Evolutionary conservation across 331 rosid genomes (phyloP).

Genomic region (Erythrophleum ivorense): DNA sequence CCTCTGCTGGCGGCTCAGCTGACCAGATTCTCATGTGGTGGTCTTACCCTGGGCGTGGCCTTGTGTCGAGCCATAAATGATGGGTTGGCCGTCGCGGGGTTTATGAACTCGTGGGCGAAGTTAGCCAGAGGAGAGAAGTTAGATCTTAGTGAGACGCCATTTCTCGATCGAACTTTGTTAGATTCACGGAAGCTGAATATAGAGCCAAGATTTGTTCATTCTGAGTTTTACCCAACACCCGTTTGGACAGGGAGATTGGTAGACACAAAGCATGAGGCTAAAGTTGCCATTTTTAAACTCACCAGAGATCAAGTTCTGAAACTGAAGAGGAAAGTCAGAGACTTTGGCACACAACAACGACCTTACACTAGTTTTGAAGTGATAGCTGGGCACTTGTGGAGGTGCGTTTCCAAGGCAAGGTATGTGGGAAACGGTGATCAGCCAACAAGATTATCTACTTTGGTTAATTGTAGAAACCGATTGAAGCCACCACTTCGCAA

Average conservation of each 20-base stretch:
- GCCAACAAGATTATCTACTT: slow-evolving; percentile 36
- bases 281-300: slow-evolving; percentile 22
- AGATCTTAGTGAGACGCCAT: neutral
- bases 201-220: slow-evolving; percentile 40
- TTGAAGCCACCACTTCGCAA: slow-evolving; percentile 39
- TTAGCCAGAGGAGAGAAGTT: slow-evolving; percentile 33
- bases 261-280: neutral
- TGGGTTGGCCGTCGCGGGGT: slow-evolving; percentile 19
- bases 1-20: slow-evolving; percentile 45
- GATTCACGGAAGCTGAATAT: slow-evolving; percentile 2
- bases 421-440: slow-evolving; percentile 29
- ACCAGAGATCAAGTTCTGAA: slow-evolving; percentile 35
- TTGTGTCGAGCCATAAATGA: slow-evolving; percentile 35
- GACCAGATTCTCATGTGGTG: slow-evolving; percentile 39
- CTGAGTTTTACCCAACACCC: slow-evolving; percentile 44
- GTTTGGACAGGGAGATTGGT: slow-evolving; percentile 22
- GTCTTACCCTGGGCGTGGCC: slow-evolving; percentile 26
- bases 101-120: slow-evolving; percentile 43
- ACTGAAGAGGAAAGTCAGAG: slow-evolving; percentile 27
- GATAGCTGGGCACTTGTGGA: slow-evolving; percentile 52
- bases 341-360: neutral
- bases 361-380: slow-evolving; percentile 49
- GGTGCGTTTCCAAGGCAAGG: slow-evolving; percentile 41
- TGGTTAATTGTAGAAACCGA: slow-evolving; percentile 47
- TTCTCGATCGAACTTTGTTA: slow-evolving; percentile 20